Conservation (phyloP, 2,329 filamentous ascomycete species). For the Cyanodermella asteris region DNA sequence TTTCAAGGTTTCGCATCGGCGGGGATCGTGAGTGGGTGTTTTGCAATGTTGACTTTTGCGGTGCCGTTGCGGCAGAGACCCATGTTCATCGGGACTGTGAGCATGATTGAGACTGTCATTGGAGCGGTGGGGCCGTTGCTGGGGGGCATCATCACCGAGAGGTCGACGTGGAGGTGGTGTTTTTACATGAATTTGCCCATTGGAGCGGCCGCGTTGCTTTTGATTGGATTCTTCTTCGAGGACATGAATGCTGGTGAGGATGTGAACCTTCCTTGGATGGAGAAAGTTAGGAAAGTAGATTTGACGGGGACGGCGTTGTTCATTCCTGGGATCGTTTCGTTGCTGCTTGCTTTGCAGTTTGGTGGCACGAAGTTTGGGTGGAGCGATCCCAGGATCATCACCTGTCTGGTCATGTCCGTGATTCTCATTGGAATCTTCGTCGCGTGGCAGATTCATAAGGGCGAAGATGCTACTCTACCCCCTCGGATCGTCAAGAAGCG, state of each 20-base stretch:
- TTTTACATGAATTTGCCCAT: conserved; percentile 19
- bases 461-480: conserved; percentile 33
- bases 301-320: conserved; percentile 36
- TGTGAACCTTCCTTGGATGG: too few relatives aligned
- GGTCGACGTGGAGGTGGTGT: conserved; percentile 7
- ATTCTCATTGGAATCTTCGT: conserved; percentile 22
- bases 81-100: conserved; percentile 25
- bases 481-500: conserved; percentile 30
- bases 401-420: conserved; percentile 21
- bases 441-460: conserved; percentile 28
- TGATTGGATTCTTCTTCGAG: too few relatives aligned
- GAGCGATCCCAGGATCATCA: conserved; percentile 30
- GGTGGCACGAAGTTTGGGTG: conserved; percentile 32
- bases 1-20: conserved; percentile 9
- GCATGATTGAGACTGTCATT: conserved; percentile 6
- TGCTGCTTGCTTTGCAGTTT: conserved; percentile 38
- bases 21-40: conserved; percentile 7
- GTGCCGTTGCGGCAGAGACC: conserved; percentile 25
- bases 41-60: conserved; percentile 21
- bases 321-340: conserved; percentile 30
- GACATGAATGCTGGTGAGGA: too few relatives aligned
- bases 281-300: too few relatives aligned
- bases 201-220: too few relatives aligned
- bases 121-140: conserved; percentile 8
- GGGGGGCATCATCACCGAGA: conserved; percentile 8